Percentiles rank a stretch among this genome's conserved stretches.
phyloP scores from a whole-genome alignment of 2,329 filamentous ascomycete species.

The Orbilia oligospora region DNA sequence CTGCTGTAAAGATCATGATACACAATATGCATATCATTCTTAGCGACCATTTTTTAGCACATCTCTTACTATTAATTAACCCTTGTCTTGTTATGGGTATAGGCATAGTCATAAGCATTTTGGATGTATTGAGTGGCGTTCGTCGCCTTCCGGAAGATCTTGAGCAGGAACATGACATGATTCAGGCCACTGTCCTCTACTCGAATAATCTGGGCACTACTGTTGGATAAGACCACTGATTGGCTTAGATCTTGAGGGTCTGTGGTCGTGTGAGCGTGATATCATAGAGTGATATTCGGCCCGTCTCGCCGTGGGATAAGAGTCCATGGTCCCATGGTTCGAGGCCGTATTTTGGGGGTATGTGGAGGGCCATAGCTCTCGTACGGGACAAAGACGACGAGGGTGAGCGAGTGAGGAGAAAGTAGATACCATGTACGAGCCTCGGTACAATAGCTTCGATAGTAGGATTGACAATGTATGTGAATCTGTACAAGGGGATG shows the following conservation, averaged over 20 bases:
- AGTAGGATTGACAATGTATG: constrained; percentile 7
- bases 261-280: constrained; percentile 27
- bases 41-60: no score
- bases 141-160: neutral
- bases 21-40: neutral
- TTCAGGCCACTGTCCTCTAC: neutral
- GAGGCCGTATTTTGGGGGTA: neutral
- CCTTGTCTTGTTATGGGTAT: neutral
- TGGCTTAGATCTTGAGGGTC: neutral
- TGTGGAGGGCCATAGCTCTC: constrained; percentile 1
- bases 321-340: constrained; percentile 14
- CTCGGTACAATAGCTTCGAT: neutral
- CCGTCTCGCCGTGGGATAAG: constrained; percentile 14
- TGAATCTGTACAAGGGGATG: neutral
- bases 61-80: no score
- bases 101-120: no score
- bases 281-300: constrained; percentile 2
- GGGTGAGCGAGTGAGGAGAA: neutral
- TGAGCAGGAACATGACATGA: constrained; percentile 1
- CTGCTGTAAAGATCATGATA: neutral
- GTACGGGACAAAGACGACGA: neutral
- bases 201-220: neutral
- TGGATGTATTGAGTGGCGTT: no score
- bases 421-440: neutral
- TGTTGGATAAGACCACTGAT: neutral